Evolutionary conservation across 352 stramenopile species (phyloP), one percentile per base, ranked within the genome.

Genomic region (Globisporangium paroecandrum): DNA sequence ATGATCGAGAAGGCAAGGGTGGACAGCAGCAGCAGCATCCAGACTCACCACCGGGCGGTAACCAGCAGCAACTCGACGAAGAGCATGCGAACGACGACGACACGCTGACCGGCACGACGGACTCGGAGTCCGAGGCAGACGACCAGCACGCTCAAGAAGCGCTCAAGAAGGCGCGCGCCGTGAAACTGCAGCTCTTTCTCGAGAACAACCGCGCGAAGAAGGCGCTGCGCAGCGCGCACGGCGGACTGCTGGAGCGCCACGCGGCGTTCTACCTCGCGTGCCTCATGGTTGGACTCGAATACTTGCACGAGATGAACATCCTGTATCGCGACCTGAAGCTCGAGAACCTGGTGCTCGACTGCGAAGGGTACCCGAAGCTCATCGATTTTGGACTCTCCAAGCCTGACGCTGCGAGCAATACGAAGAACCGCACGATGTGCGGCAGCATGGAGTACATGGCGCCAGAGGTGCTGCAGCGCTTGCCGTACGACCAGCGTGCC

Each of bases 261-360:
- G 90, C 87, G 1, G 82, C 81, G 12, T 99, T 99, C 77, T 99
- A 99, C 76, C 82, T 92, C 1, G 95, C 95, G 1, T 97, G 98
- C 74, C 90, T 99, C 34, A 82, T 95, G 24, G 77, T 93, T 5
- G 96, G 96, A 12, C 91, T 99, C 36, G 83, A 97, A 53, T 90
- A 87, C 73, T 46, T 95, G 55, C 86, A 94, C 66, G 65, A 62
- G 18, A 62, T 68, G 66, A 70, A 80, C 32, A 69, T 94, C 53
- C 71, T 92, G 51, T 97, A 95, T 74, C 83, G 89, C 10, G 89
- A 97, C 58, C 72, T 97, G 20, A 97, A 97, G 75, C 78, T 94
- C 29, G 89, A 97, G 66, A 96, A 97, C 71, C 71, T 97, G 27
- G 79, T 97, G 66, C 70, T 97, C 32, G 85, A 97, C 71, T 64